phyloP scores from a whole-genome alignment of 106 monocot genomes.

The Apostasia shenzhenica region DNA sequence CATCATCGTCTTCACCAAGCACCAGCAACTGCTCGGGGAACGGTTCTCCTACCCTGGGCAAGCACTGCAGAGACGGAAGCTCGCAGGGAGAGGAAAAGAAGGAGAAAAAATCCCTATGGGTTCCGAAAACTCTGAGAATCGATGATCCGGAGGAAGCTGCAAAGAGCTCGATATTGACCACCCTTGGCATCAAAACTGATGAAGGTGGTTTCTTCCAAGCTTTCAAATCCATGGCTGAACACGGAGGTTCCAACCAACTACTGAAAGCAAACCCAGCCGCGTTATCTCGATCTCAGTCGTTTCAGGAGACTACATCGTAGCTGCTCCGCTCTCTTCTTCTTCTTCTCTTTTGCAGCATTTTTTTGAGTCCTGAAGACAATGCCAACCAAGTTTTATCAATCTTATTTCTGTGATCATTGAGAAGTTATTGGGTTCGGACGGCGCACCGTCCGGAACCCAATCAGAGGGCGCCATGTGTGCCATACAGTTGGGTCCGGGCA shows the following conservation, averaged over 20 bases:
- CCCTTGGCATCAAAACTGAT: constrained; percentile 42
- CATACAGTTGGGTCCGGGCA: too few species aligned
- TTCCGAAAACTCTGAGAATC: constrained; percentile 63
- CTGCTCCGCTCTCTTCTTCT: too few species aligned
- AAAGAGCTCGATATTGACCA: constrained; percentile 61
- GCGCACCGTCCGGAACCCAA: too few species aligned
- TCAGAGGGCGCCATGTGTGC: too few species aligned
- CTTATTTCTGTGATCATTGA: too few species aligned
- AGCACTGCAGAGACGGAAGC: constrained; percentile 27
- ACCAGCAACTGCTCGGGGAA: constrained; percentile 1
- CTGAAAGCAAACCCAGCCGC: constrained; percentile 19
- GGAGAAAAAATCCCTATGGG: constrained; percentile 39
- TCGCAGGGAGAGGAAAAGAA: constrained; percentile 9
- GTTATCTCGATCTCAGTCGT: constrained; percentile 11
- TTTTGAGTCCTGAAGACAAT: too few species aligned
- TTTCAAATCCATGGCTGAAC: constrained; percentile 22
- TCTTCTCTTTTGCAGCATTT: too few species aligned
- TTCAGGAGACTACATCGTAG: constrained; percentile 16
- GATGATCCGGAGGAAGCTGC: constrained; percentile 58
- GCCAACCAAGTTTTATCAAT: too few species aligned
- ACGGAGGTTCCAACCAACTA: not conserved
- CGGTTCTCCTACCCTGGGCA: constrained; percentile 24
- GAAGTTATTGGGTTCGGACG: too few species aligned
- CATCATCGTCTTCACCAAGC: constrained; percentile 4
- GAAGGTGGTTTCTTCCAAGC: constrained; percentile 28